Conservation (phyloP, 768 basidiomycete species). For the Leucocoprinus birnbaumii region DNA sequence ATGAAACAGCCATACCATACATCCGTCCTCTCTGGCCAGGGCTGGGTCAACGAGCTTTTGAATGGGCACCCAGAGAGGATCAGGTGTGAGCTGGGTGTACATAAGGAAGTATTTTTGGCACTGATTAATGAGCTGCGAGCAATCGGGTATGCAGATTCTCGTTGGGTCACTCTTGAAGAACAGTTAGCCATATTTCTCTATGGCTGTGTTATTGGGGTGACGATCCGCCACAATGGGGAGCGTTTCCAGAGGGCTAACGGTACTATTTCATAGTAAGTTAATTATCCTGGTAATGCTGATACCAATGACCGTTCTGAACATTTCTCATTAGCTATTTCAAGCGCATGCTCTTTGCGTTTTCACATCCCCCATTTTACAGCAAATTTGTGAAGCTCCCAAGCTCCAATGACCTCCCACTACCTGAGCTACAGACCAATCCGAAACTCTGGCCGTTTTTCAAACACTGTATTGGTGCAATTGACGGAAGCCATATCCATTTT, state of each 20-base stretch:
- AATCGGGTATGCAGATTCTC: neutral
- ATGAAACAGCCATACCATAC: conserved; percentile 7
- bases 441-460: conserved; percentile 30
- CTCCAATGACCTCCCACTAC: conserved; percentile 5
- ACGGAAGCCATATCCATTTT: conserved; percentile 25
- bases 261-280: too few relatives aligned
- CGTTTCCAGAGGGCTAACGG: too few relatives aligned
- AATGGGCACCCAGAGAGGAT: neutral
- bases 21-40: conserved; percentile 3
- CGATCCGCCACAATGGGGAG: conserved; percentile 10
- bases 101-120: neutral
- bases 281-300: too few relatives aligned
- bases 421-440: conserved; percentile 15
- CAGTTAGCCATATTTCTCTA: conserved; percentile 24
- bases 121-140: neutral
- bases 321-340: too few relatives aligned
- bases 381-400: conserved; percentile 17
- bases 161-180: conserved; percentile 14
- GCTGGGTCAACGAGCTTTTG: conserved; percentile 8
- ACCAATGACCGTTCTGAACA: too few relatives aligned
- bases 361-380: conserved; percentile 10
- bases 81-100: neutral
- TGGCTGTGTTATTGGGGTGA: conserved; percentile 17
- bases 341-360: conserved; percentile 14
- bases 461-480: conserved; percentile 26